These are phyloP conservation scores for Bruguiera parviflora DNA, from an alignment of 345 rosid species.

Conservation along the genomic window DNA sequence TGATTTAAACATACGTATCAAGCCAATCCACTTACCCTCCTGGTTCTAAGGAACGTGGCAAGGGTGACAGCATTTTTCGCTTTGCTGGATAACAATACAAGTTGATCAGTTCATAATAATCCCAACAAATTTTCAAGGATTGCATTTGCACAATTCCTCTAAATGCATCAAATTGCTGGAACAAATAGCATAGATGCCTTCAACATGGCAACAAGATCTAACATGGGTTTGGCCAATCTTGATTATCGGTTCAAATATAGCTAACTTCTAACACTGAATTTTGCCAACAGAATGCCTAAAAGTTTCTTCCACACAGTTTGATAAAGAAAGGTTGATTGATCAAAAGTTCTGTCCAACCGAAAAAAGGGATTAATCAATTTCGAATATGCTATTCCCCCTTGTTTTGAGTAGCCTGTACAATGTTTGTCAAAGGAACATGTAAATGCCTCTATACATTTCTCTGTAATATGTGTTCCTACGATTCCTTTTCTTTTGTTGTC, in stretches of 20 bases:
- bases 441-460: constrained; percentile 23
- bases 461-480: background rate
- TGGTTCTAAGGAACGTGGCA: too few relatives aligned
- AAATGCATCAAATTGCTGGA: too few relatives aligned
- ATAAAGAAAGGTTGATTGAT: background rate
- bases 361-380: background rate
- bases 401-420: constrained; percentile 35
- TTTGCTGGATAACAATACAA: too few relatives aligned
- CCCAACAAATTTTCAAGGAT: too few relatives aligned
- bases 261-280: background rate
- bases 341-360: constrained; percentile 19
- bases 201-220: too few relatives aligned
- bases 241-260: constrained; percentile 17
- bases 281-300: background rate
- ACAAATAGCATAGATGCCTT: too few relatives aligned
- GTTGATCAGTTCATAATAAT: too few relatives aligned
- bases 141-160: too few relatives aligned
- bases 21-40: too few relatives aligned
- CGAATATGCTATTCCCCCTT: background rate
- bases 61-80: too few relatives aligned
- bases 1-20: too few relatives aligned
- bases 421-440: constrained; percentile 20
- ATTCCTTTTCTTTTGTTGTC: background rate
- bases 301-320: background rate
- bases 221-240: background rate